These are phyloP conservation scores for Lavandula angustifolia DNA, from an alignment of 257 asterid species.

Conservation along the genomic window DNA sequence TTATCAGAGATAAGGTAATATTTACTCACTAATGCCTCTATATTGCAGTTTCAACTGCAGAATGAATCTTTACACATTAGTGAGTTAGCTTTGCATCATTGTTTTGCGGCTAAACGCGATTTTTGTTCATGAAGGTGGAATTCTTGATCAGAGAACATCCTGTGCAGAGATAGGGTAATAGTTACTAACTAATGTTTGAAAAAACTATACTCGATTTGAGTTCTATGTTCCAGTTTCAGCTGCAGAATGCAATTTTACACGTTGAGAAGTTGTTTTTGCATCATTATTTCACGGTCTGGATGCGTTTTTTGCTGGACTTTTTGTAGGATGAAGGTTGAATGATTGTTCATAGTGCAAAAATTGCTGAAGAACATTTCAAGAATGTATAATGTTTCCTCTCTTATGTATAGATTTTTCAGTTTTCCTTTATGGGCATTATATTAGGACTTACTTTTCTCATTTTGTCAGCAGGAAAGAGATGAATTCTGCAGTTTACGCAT, in stretches of 20 bases:
- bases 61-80: not conserved
- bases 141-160: not conserved
- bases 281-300: no score
- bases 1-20: constrained; percentile 41
- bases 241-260: not conserved
- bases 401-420: constrained; percentile 24
- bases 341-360: constrained; percentile 24
- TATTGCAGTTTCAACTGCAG: not conserved
- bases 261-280: no score
- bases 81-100: not conserved
- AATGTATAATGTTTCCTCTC: constrained; percentile 24
- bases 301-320: no score
- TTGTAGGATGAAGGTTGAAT: constrained; percentile 27
- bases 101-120: not conserved
- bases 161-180: not conserved
- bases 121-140: not conserved
- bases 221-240: no score
- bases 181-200: no score
- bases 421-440: not conserved
- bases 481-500: constrained; percentile 24
- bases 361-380: constrained; percentile 25
- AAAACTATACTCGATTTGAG: no score
- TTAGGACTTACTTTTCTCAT: constrained; percentile 23
- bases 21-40: not conserved
- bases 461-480: constrained; percentile 28